These are phyloP conservation scores for Mycena pura DNA, from an alignment of 768 basidiomycete species.

Conservation along the genomic window DNA sequence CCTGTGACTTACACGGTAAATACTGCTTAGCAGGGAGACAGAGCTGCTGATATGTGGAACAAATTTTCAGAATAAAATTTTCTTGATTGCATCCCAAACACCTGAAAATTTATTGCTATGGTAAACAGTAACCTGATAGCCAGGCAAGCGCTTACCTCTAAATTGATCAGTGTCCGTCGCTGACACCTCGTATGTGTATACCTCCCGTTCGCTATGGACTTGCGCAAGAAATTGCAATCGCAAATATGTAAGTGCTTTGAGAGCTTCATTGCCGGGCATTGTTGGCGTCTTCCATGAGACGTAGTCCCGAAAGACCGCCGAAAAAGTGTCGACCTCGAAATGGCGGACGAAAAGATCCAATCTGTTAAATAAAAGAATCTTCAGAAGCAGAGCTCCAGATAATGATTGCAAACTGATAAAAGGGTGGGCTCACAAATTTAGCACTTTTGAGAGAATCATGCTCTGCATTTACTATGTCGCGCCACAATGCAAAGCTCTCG, in stretches of 20 bases:
- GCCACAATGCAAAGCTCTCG: background rate
- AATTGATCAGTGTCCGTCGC: background rate
- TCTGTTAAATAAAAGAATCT: conserved; percentile 9
- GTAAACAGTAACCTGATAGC: conserved; percentile 3
- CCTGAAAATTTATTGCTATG: background rate
- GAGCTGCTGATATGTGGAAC: conserved; percentile 1
- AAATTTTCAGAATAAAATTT: conserved; percentile 1
- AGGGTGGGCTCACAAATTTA: conserved; percentile 4
- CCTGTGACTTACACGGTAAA: background rate
- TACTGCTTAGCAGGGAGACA: background rate
- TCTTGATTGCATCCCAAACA: conserved; percentile 7
- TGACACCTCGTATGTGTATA: background rate
- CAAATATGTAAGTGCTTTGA: conserved; percentile 1
- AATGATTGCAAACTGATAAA: background rate
- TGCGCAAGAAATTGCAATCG: background rate
- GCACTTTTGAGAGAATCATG: background rate
- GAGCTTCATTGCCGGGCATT: background rate
- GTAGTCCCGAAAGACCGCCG: background rate
- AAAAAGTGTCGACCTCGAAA: background rate
- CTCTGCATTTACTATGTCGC: background rate
- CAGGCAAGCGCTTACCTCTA: conserved; percentile 5
- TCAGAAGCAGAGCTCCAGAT: background rate
- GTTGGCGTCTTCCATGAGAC: conserved; percentile 2
- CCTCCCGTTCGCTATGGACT: background rate
- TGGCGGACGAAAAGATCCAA: conserved; percentile 4